Evolutionary conservation across 2,329 filamentous ascomycete species (phyloP).

Genomic region (Ophiostoma tasmaniense): DNA sequence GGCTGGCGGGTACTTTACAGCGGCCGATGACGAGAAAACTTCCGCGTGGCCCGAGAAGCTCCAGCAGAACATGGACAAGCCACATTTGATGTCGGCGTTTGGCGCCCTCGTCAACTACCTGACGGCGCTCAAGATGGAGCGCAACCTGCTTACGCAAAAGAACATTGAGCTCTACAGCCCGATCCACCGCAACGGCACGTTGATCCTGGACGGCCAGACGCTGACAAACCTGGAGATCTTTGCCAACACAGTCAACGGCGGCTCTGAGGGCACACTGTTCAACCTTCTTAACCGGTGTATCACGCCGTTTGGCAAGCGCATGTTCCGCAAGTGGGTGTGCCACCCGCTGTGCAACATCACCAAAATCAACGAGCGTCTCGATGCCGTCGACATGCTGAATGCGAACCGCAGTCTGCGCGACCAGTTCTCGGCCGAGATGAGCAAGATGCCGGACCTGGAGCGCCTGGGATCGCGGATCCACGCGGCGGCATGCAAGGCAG

Average conservation of each 20-base stretch:
- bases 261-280: slow-evolving; percentile 79
- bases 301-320: slow-evolving; percentile 91
- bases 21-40: slow-evolving; percentile 38
- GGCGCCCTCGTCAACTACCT: slow-evolving; percentile 86
- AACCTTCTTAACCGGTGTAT: slow-evolving; percentile 85
- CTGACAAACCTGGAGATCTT: slow-evolving; percentile 98
- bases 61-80: slow-evolving; percentile 63
- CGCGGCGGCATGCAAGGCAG: slow-evolving; percentile 77
- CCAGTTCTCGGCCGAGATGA: slow-evolving; percentile 78
- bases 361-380: slow-evolving; percentile 86
- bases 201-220: slow-evolving; percentile 91
- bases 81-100: slow-evolving; percentile 80
- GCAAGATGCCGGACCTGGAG: slow-evolving; percentile 89
- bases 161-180: slow-evolving; percentile 91
- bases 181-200: slow-evolving; percentile 79
- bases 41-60: slow-evolving; percentile 72
- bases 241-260: slow-evolving; percentile 82
- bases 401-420: slow-evolving; percentile 72
- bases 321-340: slow-evolving; percentile 95
- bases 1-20: slow-evolving; percentile 68
- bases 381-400: slow-evolving; percentile 83
- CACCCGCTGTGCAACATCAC: slow-evolving; percentile 80
- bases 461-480: slow-evolving; percentile 90
- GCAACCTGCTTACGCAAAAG: slow-evolving; percentile 74
- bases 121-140: slow-evolving; percentile 77